Base-by-base conservation (phyloP, 1,139 yeast species). In the Saccharomycopsis hybrid region DNA sequence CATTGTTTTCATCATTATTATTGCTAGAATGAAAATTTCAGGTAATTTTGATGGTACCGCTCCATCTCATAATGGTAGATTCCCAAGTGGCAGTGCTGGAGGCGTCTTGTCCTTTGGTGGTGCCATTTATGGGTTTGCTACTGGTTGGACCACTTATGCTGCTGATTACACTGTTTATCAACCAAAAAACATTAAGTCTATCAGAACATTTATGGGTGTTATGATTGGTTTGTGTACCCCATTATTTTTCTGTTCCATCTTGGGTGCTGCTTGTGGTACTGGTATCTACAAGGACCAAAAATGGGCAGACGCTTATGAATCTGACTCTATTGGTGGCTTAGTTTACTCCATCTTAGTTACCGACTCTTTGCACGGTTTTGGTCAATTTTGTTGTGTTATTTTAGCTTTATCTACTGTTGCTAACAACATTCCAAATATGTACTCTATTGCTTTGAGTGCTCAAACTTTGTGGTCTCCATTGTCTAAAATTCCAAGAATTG, bases 101-200 rank as follows among this genome's bases (percentile, higher is more conserved):
- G 63, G 68, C 60, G 92, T 88, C 33, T 73, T 90, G 52, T 81
- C 94, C 39, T 88, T 85, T 60, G 97, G 97, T 64, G 83, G 89
- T 63, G 71, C 95, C 46, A 68, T 86, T 56, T 90, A 77, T 61
- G 97, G 97, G 56, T 90, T 85, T 62, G 95, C 96, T 47, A 79
- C 96, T 51, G 97, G 97, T 56, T 89, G 97, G 97, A 80, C 95
- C 52, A 84, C 96, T 28, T 87, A 84, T 62, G 94, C 96, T 44
- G 80, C 95, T 41, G 97, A 89, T 69, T 90, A 89, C 69, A 87
- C 96, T 50, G 90, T 85, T 48, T 90, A 88, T 71, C 89, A 86
- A 77, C 76, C 77, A 56, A 72, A 78, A 62, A 73, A 78, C 62
- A 79, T 82, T 55, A 77, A 76, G 65, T 70, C 78, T 41, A 55